Percentiles rank a stretch among this genome's conserved stretches.
phyloP scores from a whole-genome alignment of 1,139 yeast species.

The Protomyces arabidopsidicola region DNA sequence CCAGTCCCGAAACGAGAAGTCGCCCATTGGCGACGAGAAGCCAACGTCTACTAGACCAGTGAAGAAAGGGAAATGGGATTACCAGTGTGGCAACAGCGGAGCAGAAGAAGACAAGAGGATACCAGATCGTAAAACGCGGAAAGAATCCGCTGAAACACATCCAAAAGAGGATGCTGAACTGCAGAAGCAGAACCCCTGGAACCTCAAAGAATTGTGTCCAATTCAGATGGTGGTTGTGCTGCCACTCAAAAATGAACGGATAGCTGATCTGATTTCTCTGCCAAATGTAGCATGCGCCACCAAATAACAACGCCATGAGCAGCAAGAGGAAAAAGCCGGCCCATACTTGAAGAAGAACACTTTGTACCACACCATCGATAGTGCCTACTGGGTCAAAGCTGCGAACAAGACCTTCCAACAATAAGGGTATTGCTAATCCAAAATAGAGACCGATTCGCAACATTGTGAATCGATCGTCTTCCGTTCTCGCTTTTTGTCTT shows the following conservation, averaged over 20 bases:
- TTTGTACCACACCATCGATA: constrained; percentile 36
- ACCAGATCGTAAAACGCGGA: constrained; percentile 62
- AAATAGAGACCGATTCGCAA: constrained; percentile 51
- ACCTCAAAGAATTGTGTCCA: constrained; percentile 56
- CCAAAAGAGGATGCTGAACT: constrained; percentile 58
- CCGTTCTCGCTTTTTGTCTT: constrained; percentile 48
- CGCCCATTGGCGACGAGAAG: constrained; percentile 66
- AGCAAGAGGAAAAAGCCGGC: constrained; percentile 75
- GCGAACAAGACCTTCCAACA: constrained; percentile 49
- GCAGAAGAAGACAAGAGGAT: constrained; percentile 77
- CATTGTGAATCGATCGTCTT: constrained; percentile 45
- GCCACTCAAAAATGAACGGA: constrained; percentile 85
- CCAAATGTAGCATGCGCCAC: constrained; percentile 69
- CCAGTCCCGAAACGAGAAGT: constrained; percentile 71
- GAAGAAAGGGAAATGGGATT: constrained; percentile 55
- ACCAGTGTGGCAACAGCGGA: constrained; percentile 50
- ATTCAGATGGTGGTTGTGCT: constrained; percentile 64
- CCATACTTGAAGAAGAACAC: constrained; percentile 75
- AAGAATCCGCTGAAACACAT: constrained; percentile 68
- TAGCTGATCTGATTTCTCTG: constrained; percentile 72
- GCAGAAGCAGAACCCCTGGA: constrained; percentile 47
- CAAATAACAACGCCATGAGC: constrained; percentile 58
- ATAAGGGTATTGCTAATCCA: constrained; percentile 67
- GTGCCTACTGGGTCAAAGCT: constrained; percentile 46
- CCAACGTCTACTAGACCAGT: constrained; percentile 65